Evolutionary conservation across 345 rosid species (phyloP).

Genomic region (Melastoma malabathricum): DNA sequence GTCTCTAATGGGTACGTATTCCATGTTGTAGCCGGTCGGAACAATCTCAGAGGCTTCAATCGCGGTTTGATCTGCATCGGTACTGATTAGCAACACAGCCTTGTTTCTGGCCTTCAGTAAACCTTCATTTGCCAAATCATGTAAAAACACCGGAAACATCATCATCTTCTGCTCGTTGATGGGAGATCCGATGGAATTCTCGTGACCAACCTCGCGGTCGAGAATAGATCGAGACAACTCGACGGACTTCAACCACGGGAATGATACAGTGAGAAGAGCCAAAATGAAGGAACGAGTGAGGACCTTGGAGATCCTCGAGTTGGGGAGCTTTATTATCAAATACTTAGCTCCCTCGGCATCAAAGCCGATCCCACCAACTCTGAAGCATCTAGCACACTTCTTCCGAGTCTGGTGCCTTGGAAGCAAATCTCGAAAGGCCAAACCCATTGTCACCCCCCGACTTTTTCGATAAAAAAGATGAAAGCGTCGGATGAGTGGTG

Average conservation of each 20-base stretch:
- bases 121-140: conserved; percentile 49
- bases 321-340: conserved; percentile 28
- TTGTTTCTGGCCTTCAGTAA: conserved; percentile 26
- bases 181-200: neutral
- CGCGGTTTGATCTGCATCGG: conserved; percentile 16
- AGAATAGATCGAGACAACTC: neutral
- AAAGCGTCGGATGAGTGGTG: too few species aligned
- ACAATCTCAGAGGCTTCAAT: conserved; percentile 13
- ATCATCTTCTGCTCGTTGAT: conserved; percentile 4
- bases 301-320: conserved; percentile 19
- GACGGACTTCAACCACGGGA: conserved; percentile 18
- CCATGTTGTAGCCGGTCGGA: conserved; percentile 16
- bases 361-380: conserved; percentile 1
- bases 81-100: conserved; percentile 25
- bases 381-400: conserved; percentile 6
- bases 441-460: conserved; percentile 20
- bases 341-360: conserved; percentile 6
- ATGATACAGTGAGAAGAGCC: conserved; percentile 27
- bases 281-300: conserved; percentile 26
- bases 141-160: conserved; percentile 26
- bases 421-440: conserved; percentile 17
- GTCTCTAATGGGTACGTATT: conserved; percentile 25
- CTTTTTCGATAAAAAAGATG: neutral
- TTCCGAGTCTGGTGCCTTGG: conserved; percentile 21
- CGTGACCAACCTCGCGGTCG: conserved; percentile 7